A percentile compares a stretch with the other conserved stretches of the same genome.
Evolutionary conservation across 805 yeast genomes (phyloP).

Genomic region (Wickerhamomyces mucosus): DNA sequence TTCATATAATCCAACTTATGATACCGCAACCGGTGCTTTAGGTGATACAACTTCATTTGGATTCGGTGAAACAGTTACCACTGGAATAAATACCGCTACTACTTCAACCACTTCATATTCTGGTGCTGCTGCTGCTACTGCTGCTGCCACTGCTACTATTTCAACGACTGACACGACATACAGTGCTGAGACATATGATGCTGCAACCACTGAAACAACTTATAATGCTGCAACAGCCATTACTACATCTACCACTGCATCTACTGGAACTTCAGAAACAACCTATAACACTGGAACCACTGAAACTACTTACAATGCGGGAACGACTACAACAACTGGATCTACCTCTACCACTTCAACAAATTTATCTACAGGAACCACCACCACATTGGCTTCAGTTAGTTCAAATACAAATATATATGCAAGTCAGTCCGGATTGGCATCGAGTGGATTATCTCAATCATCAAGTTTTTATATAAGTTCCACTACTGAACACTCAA

Average conservation of each 20-base stretch:
- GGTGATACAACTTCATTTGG: too few species aligned
- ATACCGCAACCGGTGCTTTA: too few species aligned
- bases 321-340: neutral
- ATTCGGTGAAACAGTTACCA: too few species aligned
- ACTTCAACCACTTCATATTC: neutral
- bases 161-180: neutral
- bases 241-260: neutral
- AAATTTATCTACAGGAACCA: neutral
- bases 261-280: neutral
- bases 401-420: neutral
- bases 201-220: neutral
- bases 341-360: neutral
- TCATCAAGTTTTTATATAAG: too few species aligned
- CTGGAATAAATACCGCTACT: neutral
- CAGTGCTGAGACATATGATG: neutral
- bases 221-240: neutral
- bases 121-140: neutral
- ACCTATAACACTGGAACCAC: neutral
- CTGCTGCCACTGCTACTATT: neutral
- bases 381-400: neutral
- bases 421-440: neutral
- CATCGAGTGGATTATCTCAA: neutral
- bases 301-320: neutral
- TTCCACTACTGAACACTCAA: neutral
- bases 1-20: too few species aligned